Evolutionary conservation across 2,329 filamentous ascomycete species (phyloP), one percentile per base, ranked within the genome.

Genomic region (Trichoderma aggressivum): DNA sequence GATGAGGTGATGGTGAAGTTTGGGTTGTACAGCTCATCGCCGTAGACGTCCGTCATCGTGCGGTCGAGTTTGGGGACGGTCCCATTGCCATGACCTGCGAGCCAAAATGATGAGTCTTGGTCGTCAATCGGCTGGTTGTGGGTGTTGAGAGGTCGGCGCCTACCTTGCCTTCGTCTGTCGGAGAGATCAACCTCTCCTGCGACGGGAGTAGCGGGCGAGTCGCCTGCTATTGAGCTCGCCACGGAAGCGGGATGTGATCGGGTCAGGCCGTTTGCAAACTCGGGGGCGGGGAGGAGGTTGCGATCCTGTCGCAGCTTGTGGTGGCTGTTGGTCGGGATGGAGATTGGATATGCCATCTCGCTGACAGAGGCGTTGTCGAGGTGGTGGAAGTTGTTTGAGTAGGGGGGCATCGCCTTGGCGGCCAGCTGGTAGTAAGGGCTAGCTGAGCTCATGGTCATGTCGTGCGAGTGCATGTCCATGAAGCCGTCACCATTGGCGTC

Each of bases 11-110:
- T 85, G 39, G 84, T 85, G 72, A 90, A 89, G 75, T 86, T 87
- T 0, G 92, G 91, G 75, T 91, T 94, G 84, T 93, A 97, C 1
- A 97, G 86, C 80, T 96, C 93, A 79, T 97, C 94, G 76, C 89
- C 87, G 77, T 92, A 95, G 63, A 93, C 87, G 77, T 97, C 94
- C 21, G 94, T 95, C 82, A 96, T 93, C 0, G 94, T 96, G 70
- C 94, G 88, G 75, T 94, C 91, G 74, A 97, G 87, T 81, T 95
- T 96, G 30, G 94, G 92, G 30, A 90, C 84, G 50, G 85, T 84
- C 73, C 84, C 81, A 26, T 67, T 67, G 28, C 34, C 64, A 74
- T 83, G 84, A 74, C 88, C 86, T 82, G 70, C 10, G 21, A 11
- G 16, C 30, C 47, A 53, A 2, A 28, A 89, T 86, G 89, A 85